These are phyloP conservation scores for Hypoxylon intermedium DNA, from an alignment of 495 filamentous ascomycete species.

Conservation along the genomic window DNA sequence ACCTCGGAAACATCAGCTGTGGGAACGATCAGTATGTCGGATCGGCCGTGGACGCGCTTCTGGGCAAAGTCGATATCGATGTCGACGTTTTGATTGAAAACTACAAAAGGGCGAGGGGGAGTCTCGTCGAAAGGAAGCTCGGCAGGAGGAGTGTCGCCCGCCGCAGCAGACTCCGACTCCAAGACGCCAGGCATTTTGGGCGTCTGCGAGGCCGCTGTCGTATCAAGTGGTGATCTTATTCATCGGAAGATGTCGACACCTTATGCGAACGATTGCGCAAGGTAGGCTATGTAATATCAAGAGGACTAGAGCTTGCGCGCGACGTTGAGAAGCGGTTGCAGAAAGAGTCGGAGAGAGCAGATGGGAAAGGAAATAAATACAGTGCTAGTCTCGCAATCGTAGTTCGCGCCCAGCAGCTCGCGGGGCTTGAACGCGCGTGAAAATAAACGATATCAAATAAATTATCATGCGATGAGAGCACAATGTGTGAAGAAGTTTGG, in stretches of 20 bases:
- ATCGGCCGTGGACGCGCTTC: slow-evolving; percentile 77
- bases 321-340: no score
- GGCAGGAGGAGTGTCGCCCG: slow-evolving; percentile 32
- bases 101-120: slow-evolving; percentile 56
- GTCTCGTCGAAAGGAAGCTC: slow-evolving; percentile 45
- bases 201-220: slow-evolving; percentile 33
- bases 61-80: slow-evolving; percentile 84
- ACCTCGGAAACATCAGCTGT: slow-evolving; percentile 70
- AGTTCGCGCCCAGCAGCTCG: no score
- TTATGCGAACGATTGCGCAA: background rate
- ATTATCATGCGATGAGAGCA: no score
- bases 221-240: slow-evolving; percentile 19
- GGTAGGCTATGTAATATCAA: background rate
- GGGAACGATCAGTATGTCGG: slow-evolving; percentile 79
- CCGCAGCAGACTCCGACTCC: slow-evolving; percentile 32
- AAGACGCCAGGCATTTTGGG: slow-evolving; percentile 41
- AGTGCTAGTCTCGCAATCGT: no score
- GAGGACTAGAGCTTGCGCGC: slow-evolving; percentile 1
- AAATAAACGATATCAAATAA: no score
- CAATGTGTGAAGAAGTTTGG: no score
- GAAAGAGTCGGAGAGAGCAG: no score
- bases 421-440: no score
- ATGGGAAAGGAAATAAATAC: no score
- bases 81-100: slow-evolving; percentile 84
- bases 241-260: slow-evolving; percentile 26